Evolutionary conservation across 2,329 filamentous ascomycete species (phyloP), one percentile per base, ranked within the genome.

Genomic region (Cladophialophora carrionii): DNA sequence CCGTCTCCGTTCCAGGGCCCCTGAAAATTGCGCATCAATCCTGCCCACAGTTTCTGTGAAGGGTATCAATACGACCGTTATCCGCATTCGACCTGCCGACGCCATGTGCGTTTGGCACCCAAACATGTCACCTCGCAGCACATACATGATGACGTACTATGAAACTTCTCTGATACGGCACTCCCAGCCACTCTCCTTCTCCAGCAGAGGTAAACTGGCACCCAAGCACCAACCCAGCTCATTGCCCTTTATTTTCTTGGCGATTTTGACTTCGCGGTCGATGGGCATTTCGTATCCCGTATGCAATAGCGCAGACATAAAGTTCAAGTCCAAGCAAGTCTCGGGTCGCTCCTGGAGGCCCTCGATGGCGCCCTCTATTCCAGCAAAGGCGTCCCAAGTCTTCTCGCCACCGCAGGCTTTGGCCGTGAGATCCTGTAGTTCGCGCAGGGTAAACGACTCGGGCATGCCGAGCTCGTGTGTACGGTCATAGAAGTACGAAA

Each of bases 201-300:
- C 88, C 65, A 97, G 82, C 51, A 97, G 84, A 41, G 93, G 94
- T 73, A 97, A 82, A 84, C 92, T 96, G 70, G 95, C 95, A 78
- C 95, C 95, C 74, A 99, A 83, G 81, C 94, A 98, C 95, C 95
- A 99, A 46, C 95, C 95, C 73, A 99, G 81, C 81, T 99, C 96
- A 77, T 97, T 97, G 63, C 88, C 88, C 82, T 96, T 94, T 75
- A 99, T 96, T 85, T 97, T 96, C 90, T 99, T 99, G 66, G 94
- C 95, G 75, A 97, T 96, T 84, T 91, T 94, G 71, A 99, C 92
- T 79, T 99, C 95, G 46, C 96, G 86, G 71, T 96, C 91, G 73
- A 98, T 88, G 3, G 94, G 94, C 92, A 99, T 97, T 72, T 98
- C 95, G 74, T 99, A 99, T 2, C 95, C 95, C 5, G 92, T 96